phyloP scores from a whole-genome alignment of 179 eudicot genomes.

The Spergularia azorica region DNA sequence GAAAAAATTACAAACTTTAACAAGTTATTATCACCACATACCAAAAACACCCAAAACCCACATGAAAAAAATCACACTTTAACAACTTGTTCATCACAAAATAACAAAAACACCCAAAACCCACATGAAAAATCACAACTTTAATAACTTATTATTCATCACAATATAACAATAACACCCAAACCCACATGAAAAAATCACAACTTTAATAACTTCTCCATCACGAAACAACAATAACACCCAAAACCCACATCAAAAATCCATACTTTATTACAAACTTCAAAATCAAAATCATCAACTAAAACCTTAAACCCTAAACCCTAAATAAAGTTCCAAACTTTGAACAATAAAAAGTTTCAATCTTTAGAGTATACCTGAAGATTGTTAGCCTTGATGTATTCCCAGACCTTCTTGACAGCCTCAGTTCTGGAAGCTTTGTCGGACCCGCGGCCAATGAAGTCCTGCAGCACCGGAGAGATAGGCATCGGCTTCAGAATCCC shows the following conservation, averaged over 20 bases:
- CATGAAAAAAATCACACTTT: neutral
- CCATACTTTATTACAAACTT: neutral
- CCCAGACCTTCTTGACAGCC: slow-evolving; percentile 61
- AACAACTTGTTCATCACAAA: neutral
- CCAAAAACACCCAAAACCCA: neutral
- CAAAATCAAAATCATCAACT: neutral
- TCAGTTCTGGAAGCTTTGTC: slow-evolving; percentile 47
- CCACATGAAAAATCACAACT: too few species aligned
- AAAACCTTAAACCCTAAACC: slow-evolving; percentile 10
- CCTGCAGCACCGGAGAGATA: slow-evolving; percentile 45
- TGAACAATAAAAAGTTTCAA: neutral
- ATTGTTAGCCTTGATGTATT: slow-evolving; percentile 44
- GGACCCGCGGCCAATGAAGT: slow-evolving; percentile 47
- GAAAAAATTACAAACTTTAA: too few species aligned
- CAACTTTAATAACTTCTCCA: neutral
- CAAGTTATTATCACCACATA: neutral
- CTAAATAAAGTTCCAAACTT: neutral
- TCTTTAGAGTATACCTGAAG: slow-evolving; percentile 45
- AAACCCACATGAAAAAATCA: neutral
- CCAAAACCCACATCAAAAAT: neutral
- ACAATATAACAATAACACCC: neutral
- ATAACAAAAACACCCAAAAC: neutral
- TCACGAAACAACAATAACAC: neutral
- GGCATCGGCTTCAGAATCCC: slow-evolving; percentile 43
- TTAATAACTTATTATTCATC: neutral